Percentiles rank a stretch among this genome's conserved stretches.
Evolutionary conservation across 306 rosid species (phyloP).

Genomic region (Notholithocarpus densiflorus): DNA sequence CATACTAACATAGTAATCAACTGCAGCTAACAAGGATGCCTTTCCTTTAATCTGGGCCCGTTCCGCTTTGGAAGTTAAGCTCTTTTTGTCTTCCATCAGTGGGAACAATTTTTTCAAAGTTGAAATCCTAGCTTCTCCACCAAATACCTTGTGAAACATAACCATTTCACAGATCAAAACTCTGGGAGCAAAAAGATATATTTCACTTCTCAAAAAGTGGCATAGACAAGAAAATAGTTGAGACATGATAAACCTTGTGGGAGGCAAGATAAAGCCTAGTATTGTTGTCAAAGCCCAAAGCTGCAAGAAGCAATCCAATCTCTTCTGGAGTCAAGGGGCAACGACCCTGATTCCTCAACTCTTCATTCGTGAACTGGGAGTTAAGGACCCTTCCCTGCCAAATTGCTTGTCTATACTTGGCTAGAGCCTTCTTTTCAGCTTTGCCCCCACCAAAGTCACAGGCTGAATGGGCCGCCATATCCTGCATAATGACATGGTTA

Average conservation of each 20-base stretch:
- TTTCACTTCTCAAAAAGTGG: not conserved
- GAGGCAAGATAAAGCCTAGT: slow-evolving; percentile 95
- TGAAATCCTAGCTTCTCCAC: slow-evolving; percentile 91
- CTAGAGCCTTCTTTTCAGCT: slow-evolving; percentile 86
- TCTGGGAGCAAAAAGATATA: slow-evolving; percentile 7
- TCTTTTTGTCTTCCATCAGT: slow-evolving; percentile 88
- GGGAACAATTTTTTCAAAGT: slow-evolving; percentile 73
- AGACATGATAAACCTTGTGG: slow-evolving; percentile 69
- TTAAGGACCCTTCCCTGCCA: slow-evolving; percentile 99
- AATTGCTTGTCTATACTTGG: slow-evolving; percentile 82
- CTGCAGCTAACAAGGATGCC: slow-evolving; percentile 93
- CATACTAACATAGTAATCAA: slow-evolving; percentile 87
- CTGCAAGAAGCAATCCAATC: slow-evolving; percentile 86
- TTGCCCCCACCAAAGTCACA: slow-evolving; percentile 98
- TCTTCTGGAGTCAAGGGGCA: slow-evolving; percentile 99
- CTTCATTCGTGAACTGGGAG: slow-evolving; percentile 93
- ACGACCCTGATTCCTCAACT: slow-evolving; percentile 94
- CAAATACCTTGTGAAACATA: slow-evolving; percentile 66
- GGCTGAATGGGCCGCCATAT: slow-evolving; percentile 99
- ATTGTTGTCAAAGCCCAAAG: slow-evolving; percentile 87
- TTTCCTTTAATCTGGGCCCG: slow-evolving; percentile 77
- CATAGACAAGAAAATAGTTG: slow-evolving; percentile 13
- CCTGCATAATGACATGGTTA: slow-evolving; percentile 39
- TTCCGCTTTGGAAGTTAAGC: slow-evolving; percentile 71
- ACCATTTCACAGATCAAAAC: slow-evolving; percentile 5